Evolutionary conservation across 805 yeast genomes (phyloP), one percentile per base, ranked within the genome.

Genomic region (Kazachstania taianensis): DNA sequence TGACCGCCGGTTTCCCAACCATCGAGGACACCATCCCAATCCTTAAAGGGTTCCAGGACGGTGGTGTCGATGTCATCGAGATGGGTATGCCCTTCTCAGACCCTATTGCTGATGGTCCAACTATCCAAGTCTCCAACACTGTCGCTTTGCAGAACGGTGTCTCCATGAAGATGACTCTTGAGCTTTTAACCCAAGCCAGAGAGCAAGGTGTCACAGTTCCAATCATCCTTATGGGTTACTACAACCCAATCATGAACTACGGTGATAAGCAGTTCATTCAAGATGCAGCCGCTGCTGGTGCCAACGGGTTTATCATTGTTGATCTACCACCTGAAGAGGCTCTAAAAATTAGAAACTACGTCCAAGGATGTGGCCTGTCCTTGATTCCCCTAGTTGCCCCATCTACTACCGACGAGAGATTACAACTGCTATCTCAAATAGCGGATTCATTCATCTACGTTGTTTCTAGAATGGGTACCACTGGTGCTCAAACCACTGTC

Each of bases 281-380:
- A 42, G 94, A 81, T 43, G 72, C 94, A n/a, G 75, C 78, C 35
- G 69, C 65, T 17, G 95, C 87, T 1, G 98, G 98, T 44, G 98
- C 86, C 33, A 86, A 84, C 54, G 99, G 97, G 17, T 92, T 79
- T 61, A 79, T 92, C 50, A 75, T 92, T 35, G 96, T 89, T 29
- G 99, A 92, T 60, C 67, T 92, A 50, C 99, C 99, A 34, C 98
- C 98, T 20, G 96, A 92, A 69, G 97, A 87, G 62, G 97, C 98
- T 14, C 69, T 82, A 46, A 75, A 81, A 46, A 81, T 89, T 60
- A 76, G 98, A 67, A 67, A 74, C 38, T 66, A 67, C 33, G 84
- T 94, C 57, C 55, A 79, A 20, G 61, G 66, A 33, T 65, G 70
- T 39, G 94, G 84, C 7, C 61, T 92, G 44, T 77, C 89, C 35